Evolutionary conservation across 1,284 basidiomycete species (phyloP), one percentile per base, ranked within the genome.

Genomic region (Thelephora terrestris): DNA sequence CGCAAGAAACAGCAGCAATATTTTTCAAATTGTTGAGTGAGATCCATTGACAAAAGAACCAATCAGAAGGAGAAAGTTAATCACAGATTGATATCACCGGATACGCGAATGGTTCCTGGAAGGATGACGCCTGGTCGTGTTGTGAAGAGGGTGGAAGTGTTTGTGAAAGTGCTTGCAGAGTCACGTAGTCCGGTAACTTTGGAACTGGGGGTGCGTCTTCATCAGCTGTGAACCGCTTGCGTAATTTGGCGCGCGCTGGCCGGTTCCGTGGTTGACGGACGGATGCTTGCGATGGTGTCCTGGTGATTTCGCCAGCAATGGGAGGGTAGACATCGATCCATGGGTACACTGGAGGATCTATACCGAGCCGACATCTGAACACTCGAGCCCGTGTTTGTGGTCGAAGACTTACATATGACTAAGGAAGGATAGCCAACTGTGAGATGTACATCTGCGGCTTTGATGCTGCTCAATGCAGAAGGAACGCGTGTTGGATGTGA

Each of bases 351-450:
- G 39, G 12, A 42, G 39, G 39, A 25, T 42, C 39, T 42, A 42
- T 20, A 12, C 3, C 25, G 39, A 23, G 39, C 12, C 1, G 17
- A 9, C 9, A 25, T 12, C 14, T 42, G 39, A 32, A 12, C 29
- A 32, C 6, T 20, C 20, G 17, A 18, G 14, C 16, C 20, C 12
- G 21, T 20, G 21, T 25, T 42, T 23, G 39, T 10, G 25, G 16
- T 4, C 14, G 17, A n/a, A 4, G 16, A 21, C 25, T 16, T 12
- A 42, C 39, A 42, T 23, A 42, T 42, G n/a, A 23, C 21, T 12
- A 52, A 47, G 18, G 39, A 32, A 24, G 51, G 51, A 37, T 57
- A 57, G 16, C 37, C 42, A 6, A 38, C n/a, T 10, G 37, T 21
- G 6, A 45, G 34, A 16, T 18, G 17, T 20, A 24, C 24, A 29